phyloP scores from a whole-genome alignment of 1,284 basidiomycete species.

The Ustilago nuda region DNA sequence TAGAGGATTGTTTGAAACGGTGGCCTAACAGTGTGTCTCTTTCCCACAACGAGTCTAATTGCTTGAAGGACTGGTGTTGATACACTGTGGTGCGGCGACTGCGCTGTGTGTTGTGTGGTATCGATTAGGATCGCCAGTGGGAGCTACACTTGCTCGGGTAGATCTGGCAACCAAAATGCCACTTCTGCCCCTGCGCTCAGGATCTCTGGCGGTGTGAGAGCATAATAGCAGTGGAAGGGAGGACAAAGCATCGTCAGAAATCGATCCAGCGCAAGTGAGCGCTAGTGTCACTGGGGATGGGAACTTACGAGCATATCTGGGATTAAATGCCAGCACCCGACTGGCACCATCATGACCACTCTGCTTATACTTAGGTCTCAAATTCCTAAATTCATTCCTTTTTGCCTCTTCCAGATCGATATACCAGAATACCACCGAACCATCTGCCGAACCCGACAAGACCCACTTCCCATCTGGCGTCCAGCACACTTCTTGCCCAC shows the following conservation, averaged over 20 bases:
- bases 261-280: too few relatives aligned
- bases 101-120: too few relatives aligned
- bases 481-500: constrained; percentile 64
- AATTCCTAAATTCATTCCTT: constrained; percentile 32
- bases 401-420: constrained; percentile 44
- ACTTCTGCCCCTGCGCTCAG: constrained; percentile 58
- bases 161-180: constrained; percentile 64
- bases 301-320: constrained; percentile 61
- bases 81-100: too few relatives aligned
- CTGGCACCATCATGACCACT: constrained; percentile 56
- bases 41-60: too few relatives aligned
- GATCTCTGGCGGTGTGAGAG: constrained; percentile 45
- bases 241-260: neutral
- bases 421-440: constrained; percentile 49
- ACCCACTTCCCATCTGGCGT: constrained; percentile 65
- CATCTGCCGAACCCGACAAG: constrained; percentile 47
- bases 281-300: neutral
- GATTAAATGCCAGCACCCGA: constrained; percentile 62
- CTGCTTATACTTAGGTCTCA: constrained; percentile 35
- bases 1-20: neutral
- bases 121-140: neutral
- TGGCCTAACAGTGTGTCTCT: neutral
- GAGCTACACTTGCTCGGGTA: constrained; percentile 29
- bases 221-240: neutral
- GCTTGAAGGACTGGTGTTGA: too few relatives aligned